These are phyloP conservation scores for Buddleja alternifolia DNA, from an alignment of 257 asterid species.

Conservation along the genomic window DNA sequence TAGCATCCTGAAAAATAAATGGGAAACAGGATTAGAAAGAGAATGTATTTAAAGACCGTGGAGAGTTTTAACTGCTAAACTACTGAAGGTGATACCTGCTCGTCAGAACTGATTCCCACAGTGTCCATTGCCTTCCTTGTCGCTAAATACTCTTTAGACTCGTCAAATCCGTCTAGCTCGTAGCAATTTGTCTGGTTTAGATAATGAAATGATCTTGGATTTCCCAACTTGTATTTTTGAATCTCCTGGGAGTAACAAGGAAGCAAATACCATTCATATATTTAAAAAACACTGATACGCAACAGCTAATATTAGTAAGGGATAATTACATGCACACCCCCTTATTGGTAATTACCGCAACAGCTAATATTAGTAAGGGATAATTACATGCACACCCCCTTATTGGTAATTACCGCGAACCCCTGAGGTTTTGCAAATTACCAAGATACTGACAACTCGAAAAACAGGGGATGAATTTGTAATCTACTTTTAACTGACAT, in stretches of 20 bases:
- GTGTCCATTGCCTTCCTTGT: constrained; percentile 98
- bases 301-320: too few relatives aligned
- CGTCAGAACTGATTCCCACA: constrained; percentile 88
- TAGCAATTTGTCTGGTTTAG: constrained; percentile 89
- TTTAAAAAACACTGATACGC: not conserved
- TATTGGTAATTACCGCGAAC: too few relatives aligned
- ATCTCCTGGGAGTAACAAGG: constrained; percentile 50
- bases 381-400: too few relatives aligned
- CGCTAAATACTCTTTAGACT: constrained; percentile 75
- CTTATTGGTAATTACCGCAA: too few relatives aligned
- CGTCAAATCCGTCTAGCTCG: constrained; percentile 84
- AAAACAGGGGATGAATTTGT: too few relatives aligned
- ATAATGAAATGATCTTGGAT: constrained; percentile 90
- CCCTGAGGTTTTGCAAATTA: too few relatives aligned
- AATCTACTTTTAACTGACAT: too few relatives aligned
- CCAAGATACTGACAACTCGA: too few relatives aligned
- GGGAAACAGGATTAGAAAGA: constrained; percentile 19
- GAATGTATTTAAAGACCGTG: not conserved
- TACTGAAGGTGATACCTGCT: constrained; percentile 65
- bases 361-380: too few relatives aligned
- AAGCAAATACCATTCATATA: constrained; percentile 23
- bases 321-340: too few relatives aligned
- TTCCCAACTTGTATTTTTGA: constrained; percentile 75
- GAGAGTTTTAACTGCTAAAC: constrained; percentile 11
- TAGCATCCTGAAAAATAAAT: constrained; percentile 69